Evolutionary conservation across 2,329 filamentous ascomycete species (phyloP).

Genomic region (Neofusicoccum kwambonambiense): DNA sequence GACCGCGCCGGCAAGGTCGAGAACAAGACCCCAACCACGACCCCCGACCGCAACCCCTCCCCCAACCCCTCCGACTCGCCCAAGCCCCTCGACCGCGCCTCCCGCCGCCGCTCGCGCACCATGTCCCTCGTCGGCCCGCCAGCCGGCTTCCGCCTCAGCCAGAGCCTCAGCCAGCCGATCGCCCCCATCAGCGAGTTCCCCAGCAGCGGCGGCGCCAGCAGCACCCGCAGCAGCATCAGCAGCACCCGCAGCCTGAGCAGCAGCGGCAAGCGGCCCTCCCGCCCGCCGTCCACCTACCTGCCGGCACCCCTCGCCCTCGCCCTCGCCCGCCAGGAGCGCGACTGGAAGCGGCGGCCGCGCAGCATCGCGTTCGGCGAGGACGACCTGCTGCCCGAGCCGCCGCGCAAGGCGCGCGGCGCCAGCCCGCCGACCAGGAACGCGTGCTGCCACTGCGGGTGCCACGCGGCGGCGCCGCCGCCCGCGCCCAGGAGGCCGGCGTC

Average conservation of each 20-base stretch:
- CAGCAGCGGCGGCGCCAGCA: conserved; percentile 3
- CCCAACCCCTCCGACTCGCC: conserved; percentile 11
- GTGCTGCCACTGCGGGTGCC: neutral
- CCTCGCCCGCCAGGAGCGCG: neutral
- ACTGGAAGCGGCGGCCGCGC: conserved; percentile 1
- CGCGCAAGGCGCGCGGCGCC: neutral
- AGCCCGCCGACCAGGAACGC: neutral
- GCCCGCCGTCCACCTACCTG: too few species aligned
- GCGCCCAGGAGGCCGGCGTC: neutral
- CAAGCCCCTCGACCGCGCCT: conserved; percentile 22
- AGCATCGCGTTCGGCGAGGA: conserved; percentile 18
- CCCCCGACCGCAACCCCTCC: conserved; percentile 22
- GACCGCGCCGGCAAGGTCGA: conserved; percentile 39
- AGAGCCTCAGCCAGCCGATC: conserved; percentile 19
- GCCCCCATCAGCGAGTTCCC: conserved; percentile 17
- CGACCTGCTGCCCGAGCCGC: neutral
- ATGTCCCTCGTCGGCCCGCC: conserved; percentile 31
- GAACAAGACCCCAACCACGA: conserved; percentile 31
- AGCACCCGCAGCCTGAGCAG: neutral
- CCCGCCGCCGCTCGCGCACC: conserved; percentile 29
- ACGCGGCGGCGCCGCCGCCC: conserved; percentile 15
- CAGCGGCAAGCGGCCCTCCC: neutral
- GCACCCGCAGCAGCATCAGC: too few species aligned
- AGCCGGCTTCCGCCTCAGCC: conserved; percentile 25
- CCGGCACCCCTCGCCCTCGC: too few species aligned